Evolutionary conservation across 345 rosid genomes (phyloP).

Genomic region (Salix purpurea): DNA sequence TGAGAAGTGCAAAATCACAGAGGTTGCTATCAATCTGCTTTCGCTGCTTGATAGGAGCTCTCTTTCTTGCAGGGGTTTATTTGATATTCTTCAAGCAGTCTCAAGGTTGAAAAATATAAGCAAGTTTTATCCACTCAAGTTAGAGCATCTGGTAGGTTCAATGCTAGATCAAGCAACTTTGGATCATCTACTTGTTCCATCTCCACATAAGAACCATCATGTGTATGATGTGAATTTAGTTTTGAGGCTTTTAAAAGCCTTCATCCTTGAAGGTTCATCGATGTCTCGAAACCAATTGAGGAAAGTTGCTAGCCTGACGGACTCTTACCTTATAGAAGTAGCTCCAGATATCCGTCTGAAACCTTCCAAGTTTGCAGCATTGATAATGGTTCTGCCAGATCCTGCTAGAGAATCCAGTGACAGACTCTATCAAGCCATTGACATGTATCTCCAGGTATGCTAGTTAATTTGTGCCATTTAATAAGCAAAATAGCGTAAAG

Average conservation of each 20-base stretch:
- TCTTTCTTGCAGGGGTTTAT: slow-evolving; percentile 42
- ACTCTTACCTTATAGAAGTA: slow-evolving; percentile 46
- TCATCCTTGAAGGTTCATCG: slow-evolving; percentile 17
- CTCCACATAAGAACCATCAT: slow-evolving; percentile 18
- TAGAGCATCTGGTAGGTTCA: slow-evolving; percentile 47
- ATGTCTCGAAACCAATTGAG: slow-evolving; percentile 10
- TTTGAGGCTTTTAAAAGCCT: slow-evolving; percentile 38
- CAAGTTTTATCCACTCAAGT: slow-evolving; percentile 10
- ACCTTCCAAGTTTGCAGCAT: slow-evolving; percentile 35
- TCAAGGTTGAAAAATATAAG: slow-evolving; percentile 24
- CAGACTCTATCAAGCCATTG: slow-evolving; percentile 41
- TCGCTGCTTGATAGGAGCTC: slow-evolving; percentile 27
- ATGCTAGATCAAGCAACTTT: slow-evolving; percentile 45
- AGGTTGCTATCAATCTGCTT: slow-evolving; percentile 28
- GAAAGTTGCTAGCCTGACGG: slow-evolving; percentile 41
- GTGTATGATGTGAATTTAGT: slow-evolving; percentile 46
- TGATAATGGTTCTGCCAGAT: slow-evolving; percentile 38
- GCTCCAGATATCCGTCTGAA: slow-evolving; percentile 40
- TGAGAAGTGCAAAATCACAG: slow-evolving; percentile 32
- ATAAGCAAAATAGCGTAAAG: neutral
- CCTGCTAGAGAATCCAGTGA: slow-evolving; percentile 41
- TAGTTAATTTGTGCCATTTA: neutral
- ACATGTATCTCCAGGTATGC: slow-evolving; percentile 48
- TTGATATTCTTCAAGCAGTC: slow-evolving; percentile 26
- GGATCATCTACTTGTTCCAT: slow-evolving; percentile 39